phyloP scores from a whole-genome alignment of 208 protist species.

The Novymonas esmeraldas region DNA sequence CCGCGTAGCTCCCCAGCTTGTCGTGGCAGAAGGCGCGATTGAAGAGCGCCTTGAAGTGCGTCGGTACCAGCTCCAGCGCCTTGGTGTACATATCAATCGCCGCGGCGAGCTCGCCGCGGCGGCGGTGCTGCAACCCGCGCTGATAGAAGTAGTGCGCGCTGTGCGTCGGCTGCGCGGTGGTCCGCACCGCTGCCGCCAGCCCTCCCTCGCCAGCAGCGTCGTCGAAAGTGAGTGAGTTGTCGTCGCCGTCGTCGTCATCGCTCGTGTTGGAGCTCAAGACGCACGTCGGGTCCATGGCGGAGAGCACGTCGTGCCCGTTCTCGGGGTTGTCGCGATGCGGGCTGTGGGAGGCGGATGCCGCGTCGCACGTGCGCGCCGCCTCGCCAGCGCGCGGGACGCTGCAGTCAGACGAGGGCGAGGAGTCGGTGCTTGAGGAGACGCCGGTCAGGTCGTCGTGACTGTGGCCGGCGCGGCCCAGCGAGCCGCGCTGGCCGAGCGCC shows the following conservation, averaged over 20 bases:
- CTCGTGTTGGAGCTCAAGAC: constrained; percentile 9
- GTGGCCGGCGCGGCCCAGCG: not conserved
- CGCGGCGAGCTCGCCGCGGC: constrained; percentile 60
- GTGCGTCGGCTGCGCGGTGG: constrained; percentile 1
- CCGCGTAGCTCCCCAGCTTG: constrained; percentile 60
- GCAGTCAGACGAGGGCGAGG: constrained; percentile 4
- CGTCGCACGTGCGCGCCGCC: not conserved
- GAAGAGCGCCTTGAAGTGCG: constrained; percentile 90
- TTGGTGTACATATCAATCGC: constrained; percentile 86
- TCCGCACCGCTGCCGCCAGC: no score
- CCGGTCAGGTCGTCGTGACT: constrained; percentile 11
- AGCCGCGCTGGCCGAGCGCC: not conserved
- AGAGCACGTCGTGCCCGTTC: constrained; percentile 7
- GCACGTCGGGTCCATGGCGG: constrained; percentile 27
- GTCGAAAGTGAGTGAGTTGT: not conserved
- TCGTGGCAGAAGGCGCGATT: constrained; percentile 89
- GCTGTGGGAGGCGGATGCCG: not conserved
- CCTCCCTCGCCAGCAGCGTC: not conserved
- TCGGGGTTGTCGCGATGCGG: constrained; percentile 10
- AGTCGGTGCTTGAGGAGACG: constrained; percentile 29
- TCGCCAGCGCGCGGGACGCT: not conserved
- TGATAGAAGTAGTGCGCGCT: constrained; percentile 66
- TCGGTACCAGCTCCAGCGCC: constrained; percentile 69
- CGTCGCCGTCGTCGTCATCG: constrained; percentile 6
- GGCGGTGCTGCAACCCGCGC: constrained; percentile 64